A percentile compares a stretch with the other conserved stretches of the same genome.
phyloP scores from a whole-genome alignment of 768 basidiomycete genomes.

The Boletus huronensis region DNA sequence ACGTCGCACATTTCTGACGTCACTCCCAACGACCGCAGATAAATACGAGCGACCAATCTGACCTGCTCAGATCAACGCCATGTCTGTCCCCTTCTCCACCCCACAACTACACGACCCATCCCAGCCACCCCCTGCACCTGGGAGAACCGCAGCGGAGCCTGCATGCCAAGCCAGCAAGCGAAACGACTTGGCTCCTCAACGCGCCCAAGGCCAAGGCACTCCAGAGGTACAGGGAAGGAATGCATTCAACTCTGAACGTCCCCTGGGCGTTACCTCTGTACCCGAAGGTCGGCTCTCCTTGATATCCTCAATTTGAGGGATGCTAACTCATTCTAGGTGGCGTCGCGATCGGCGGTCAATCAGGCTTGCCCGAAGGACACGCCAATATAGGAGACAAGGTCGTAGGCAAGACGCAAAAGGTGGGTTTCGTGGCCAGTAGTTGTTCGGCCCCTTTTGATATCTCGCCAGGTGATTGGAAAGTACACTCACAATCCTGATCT shows the following conservation, averaged over 20 bases:
- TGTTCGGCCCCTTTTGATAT: neutral
- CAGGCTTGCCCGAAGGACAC: constrained; percentile 32
- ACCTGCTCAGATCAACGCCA: neutral
- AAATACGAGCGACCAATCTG: constrained; percentile 10
- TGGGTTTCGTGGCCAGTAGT: constrained; percentile 11
- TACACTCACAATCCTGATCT: constrained; percentile 42
- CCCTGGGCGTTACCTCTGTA: constrained; percentile 36
- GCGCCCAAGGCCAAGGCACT: neutral
- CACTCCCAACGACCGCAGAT: constrained; percentile 6
- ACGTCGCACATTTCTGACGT: constrained; percentile 3
- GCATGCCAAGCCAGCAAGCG: neutral
- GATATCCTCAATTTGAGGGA: too few species aligned
- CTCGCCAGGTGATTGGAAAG: constrained; percentile 48
- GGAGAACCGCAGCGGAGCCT: neutral
- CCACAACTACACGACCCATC: constrained; percentile 42
- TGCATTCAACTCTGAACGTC: constrained; percentile 34
- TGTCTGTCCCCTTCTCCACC: constrained; percentile 33
- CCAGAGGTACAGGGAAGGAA: constrained; percentile 10
- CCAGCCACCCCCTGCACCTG: constrained; percentile 44
- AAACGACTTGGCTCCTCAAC: neutral
- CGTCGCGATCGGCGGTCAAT: constrained; percentile 26
- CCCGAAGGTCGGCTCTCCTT: constrained; percentile 27
- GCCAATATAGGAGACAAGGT: constrained; percentile 50
- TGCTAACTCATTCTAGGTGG: constrained; percentile 17
- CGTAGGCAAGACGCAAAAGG: constrained; percentile 58